Percentiles rank a stretch among this genome's conserved stretches.
These are phyloP conservation scores for Fusarium fracticaudum DNA, from an alignment of 2,329 filamentous ascomycete species.

Conservation along the genomic window DNA sequence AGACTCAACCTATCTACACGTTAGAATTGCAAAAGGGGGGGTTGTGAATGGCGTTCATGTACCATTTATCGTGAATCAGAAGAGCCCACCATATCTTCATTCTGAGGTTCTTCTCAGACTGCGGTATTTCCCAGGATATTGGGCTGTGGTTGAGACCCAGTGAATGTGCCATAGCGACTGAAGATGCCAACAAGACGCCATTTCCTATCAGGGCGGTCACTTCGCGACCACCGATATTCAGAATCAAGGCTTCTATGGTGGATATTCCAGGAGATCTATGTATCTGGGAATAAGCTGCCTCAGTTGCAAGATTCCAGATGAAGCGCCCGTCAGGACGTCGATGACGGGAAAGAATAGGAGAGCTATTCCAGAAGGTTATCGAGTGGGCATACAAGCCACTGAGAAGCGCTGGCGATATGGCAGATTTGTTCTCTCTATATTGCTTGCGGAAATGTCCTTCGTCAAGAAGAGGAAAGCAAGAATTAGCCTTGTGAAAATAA, in stretches of 20 bases:
- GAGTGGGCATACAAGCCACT: slow-evolving; percentile 67
- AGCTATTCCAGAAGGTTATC: slow-evolving; percentile 66
- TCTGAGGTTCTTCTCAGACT: slow-evolving; percentile 59
- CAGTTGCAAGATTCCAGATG: slow-evolving; percentile 69
- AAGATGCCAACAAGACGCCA: slow-evolving; percentile 59
- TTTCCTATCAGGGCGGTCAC: slow-evolving; percentile 69
- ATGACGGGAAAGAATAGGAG: slow-evolving; percentile 53
- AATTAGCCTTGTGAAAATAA: slow-evolving; percentile 56
- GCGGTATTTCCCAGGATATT: slow-evolving; percentile 61
- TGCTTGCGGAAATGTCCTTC: slow-evolving; percentile 61
- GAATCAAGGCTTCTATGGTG: slow-evolving; percentile 64
- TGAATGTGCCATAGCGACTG: slow-evolving; percentile 62
- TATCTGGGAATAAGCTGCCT: slow-evolving; percentile 68
- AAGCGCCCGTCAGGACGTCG: slow-evolving; percentile 67
- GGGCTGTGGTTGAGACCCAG: slow-evolving; percentile 65
- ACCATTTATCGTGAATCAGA: slow-evolving; percentile 65
- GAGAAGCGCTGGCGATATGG: slow-evolving; percentile 65
- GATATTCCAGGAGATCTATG: slow-evolving; percentile 67
- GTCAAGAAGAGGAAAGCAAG: slow-evolving; percentile 70
- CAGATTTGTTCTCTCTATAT: slow-evolving; percentile 55
- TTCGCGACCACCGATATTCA: slow-evolving; percentile 69
- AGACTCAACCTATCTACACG: slow-evolving; percentile 55
- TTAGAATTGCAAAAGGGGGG: background rate
- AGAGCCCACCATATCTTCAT: slow-evolving; percentile 67
- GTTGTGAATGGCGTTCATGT: slow-evolving; percentile 3